These are phyloP conservation scores for Clohesyomyces aquaticus DNA, from an alignment of 495 filamentous ascomycete genomes.

Conservation along the genomic window DNA sequence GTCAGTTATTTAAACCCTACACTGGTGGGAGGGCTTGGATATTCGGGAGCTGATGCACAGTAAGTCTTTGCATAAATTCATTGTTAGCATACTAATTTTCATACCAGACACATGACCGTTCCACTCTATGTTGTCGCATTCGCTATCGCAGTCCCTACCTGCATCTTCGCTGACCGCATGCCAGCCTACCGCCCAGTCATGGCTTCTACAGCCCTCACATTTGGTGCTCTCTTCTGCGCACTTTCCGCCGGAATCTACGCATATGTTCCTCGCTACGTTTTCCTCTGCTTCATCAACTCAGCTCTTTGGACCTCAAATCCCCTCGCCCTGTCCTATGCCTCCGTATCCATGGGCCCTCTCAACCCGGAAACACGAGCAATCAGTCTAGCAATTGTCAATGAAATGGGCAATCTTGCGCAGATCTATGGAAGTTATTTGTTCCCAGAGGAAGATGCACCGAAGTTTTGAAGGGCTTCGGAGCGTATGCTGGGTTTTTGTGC, in stretches of 20 bases:
- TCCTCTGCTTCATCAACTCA: constrained; percentile 25
- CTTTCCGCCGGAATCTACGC: constrained; percentile 23
- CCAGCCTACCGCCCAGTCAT: constrained; percentile 12
- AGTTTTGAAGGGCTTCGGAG: constrained; percentile 18
- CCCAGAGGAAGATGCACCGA: constrained; percentile 19
- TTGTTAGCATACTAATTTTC: background rate
- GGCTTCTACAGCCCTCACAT: background rate
- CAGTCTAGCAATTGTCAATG: constrained; percentile 17
- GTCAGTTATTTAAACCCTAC: constrained; percentile 60
- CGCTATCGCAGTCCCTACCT: constrained; percentile 21
- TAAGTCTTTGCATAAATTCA: constrained; percentile 29
- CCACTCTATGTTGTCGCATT: constrained; percentile 19
- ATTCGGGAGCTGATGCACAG: constrained; percentile 51
- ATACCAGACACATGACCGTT: constrained; percentile 20
- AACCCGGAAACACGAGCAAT: constrained; percentile 20
- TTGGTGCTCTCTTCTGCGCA: constrained; percentile 19
- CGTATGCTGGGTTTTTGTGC: constrained; percentile 16
- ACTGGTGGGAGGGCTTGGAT: constrained; percentile 53
- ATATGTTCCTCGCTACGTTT: constrained; percentile 20
- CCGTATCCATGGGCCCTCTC: constrained; percentile 9
- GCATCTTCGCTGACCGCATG: constrained; percentile 15
- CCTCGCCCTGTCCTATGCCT: constrained; percentile 17
- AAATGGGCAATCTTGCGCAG: constrained; percentile 22
- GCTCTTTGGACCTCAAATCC: constrained; percentile 23
- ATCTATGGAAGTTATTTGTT: constrained; percentile 24